phyloP scores from a whole-genome alignment of 108 stramenopile species.

The Skeletonema grethae region DNA sequence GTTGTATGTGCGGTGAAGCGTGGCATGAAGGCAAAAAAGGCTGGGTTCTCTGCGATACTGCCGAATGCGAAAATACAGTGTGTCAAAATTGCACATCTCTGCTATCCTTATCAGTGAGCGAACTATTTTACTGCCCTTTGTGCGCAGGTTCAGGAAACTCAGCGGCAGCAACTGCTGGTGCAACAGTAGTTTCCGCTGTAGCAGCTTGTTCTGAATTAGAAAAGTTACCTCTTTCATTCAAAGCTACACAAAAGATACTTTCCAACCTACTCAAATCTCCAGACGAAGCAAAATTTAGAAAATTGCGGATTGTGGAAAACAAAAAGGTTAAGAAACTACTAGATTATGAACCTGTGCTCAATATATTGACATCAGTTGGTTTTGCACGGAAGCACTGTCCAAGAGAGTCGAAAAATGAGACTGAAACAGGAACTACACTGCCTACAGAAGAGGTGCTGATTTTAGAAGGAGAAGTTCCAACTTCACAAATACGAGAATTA shows the following conservation, averaged over 20 bases:
- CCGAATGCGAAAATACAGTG: constrained; percentile 21
- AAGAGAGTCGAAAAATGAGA: neutral
- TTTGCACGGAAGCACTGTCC: constrained; percentile 2
- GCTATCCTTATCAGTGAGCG: constrained; percentile 16
- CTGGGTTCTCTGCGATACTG: constrained; percentile 31
- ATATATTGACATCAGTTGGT: constrained; percentile 22
- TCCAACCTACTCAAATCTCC: constrained; percentile 14
- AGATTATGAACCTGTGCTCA: constrained; percentile 25
- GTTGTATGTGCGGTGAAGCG: constrained; percentile 16
- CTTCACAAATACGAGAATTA: constrained; percentile 13
- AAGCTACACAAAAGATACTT: constrained; percentile 16
- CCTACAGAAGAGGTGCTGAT: constrained; percentile 22
- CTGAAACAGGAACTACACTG: constrained; percentile 2
- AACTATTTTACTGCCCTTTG: constrained; percentile 36
- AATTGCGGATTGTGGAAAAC: constrained; percentile 16
- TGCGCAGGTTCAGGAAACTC: constrained; percentile 26
- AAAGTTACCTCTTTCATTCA: constrained; percentile 19
- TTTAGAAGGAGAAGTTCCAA: constrained; percentile 16
- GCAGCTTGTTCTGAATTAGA: constrained; percentile 17
- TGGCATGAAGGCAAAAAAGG: constrained; percentile 9
- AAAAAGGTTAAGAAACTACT: constrained; percentile 18
- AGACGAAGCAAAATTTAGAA: constrained; percentile 19
- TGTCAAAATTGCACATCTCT: constrained; percentile 13
- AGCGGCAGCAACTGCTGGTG: constrained; percentile 31
- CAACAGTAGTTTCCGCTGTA: constrained; percentile 18